phyloP scores from a whole-genome alignment of 176 grass and related monocot species.

The Triticum monococcum region DNA sequence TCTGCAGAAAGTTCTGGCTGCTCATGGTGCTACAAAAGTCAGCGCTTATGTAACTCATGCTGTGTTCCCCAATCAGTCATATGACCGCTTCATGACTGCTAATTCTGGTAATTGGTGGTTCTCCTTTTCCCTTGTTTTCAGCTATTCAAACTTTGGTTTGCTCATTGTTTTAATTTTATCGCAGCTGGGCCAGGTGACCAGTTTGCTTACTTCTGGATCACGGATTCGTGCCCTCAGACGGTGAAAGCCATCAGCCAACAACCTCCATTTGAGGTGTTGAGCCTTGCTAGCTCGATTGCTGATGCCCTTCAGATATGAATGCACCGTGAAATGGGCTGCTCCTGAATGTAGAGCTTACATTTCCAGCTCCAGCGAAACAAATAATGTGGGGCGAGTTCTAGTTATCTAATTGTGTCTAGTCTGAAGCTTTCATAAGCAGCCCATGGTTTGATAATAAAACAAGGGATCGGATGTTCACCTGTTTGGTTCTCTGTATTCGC shows the following conservation, averaged over 20 bases:
- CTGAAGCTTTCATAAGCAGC: constrained; percentile 7
- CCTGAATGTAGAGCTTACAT: constrained; percentile 28
- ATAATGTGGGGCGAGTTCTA: constrained; percentile 15
- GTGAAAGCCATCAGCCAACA: constrained; percentile 63
- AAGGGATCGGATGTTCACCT: not conserved
- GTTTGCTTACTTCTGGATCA: constrained; percentile 87
- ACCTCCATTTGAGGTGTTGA: constrained; percentile 85
- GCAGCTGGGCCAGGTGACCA: constrained; percentile 44
- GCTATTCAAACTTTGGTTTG: not conserved
- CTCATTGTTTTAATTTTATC: not conserved
- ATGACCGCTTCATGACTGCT: constrained; percentile 55
- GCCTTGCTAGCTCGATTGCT: constrained; percentile 79
- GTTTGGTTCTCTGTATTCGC: not conserved
- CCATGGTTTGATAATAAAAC: constrained; percentile 30
- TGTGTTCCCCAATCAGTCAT: constrained; percentile 81
- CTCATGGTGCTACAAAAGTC: constrained; percentile 77
- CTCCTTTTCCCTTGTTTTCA: not conserved
- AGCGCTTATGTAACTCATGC: constrained; percentile 98
- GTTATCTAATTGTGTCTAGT: constrained; percentile 13
- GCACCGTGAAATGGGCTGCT: constrained; percentile 24
- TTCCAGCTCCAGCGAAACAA: constrained; percentile 26
- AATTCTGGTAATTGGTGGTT: constrained; percentile 60
- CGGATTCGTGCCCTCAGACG: constrained; percentile 79
- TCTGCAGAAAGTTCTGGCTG: constrained; percentile 52
- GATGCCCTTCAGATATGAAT: constrained; percentile 78